Evolutionary conservation across 2,329 filamentous ascomycete genomes (phyloP).

Genomic region (Elsinoe batatas): DNA sequence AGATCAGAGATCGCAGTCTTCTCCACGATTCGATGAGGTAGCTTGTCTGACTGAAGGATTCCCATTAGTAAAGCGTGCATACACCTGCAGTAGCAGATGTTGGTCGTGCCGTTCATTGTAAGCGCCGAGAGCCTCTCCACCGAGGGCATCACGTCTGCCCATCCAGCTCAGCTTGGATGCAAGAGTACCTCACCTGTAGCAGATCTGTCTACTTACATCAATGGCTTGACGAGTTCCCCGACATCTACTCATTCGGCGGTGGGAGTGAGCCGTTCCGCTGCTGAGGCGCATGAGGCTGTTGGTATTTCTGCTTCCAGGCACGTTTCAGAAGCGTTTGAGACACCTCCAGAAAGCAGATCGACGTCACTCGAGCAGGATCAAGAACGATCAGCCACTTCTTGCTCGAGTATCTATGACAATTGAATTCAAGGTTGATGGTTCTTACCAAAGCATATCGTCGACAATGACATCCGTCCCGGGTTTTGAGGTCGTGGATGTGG

Average conservation of each 20-base stretch:
- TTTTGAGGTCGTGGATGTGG: neutral
- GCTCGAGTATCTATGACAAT: neutral
- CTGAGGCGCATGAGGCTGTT: neutral
- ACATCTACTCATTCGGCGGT: neutral
- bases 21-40: neutral
- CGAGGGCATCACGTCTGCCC: too few species aligned
- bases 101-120: neutral
- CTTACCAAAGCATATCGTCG: neutral
- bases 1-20: neutral
- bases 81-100: neutral
- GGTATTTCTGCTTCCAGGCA: neutral
- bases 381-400: neutral
- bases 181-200: too few species aligned
- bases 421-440: neutral
- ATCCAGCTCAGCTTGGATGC: too few species aligned
- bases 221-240: neutral
- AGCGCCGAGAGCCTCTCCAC: neutral
- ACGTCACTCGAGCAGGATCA: neutral
- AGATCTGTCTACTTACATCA: neutral
- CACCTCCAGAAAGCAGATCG: neutral
- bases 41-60: neutral
- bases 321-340: neutral
- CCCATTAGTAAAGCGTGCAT: neutral
- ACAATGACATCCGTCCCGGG: neutral
- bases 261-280: neutral